Evolutionary conservation across 2,329 filamentous ascomycete genomes (phyloP).

Genomic region (Chaetothyriales sp.): DNA sequence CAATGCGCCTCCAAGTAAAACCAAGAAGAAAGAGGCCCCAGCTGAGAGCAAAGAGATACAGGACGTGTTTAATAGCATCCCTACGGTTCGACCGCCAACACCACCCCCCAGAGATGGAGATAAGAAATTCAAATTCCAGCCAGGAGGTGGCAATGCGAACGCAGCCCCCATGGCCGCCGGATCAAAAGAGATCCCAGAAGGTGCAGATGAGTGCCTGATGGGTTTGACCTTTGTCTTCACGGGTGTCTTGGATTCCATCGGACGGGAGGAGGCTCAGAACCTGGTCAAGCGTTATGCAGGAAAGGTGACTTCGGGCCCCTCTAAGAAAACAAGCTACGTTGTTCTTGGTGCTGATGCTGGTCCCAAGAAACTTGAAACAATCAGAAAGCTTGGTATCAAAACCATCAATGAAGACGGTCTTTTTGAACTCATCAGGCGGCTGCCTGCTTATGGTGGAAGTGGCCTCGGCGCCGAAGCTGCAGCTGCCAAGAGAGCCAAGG

Average conservation of each 20-base stretch:
- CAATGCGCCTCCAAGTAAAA: slow-evolving; percentile 28
- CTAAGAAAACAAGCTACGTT: slow-evolving; percentile 85
- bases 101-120: slow-evolving; percentile 56
- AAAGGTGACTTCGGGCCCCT: slow-evolving; percentile 72
- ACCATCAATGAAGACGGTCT: slow-evolving; percentile 90
- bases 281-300: slow-evolving; percentile 89
- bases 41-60: slow-evolving; percentile 59
- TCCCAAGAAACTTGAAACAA: slow-evolving; percentile 81
- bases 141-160: slow-evolving; percentile 36
- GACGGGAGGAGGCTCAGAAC: slow-evolving; percentile 68
- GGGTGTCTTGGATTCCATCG: slow-evolving; percentile 63
- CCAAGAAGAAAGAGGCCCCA: slow-evolving; percentile 50
- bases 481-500: slow-evolving; percentile 68
- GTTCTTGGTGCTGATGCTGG: slow-evolving; percentile 84
- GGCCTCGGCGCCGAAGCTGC: slow-evolving; percentile 77
- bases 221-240: slow-evolving; percentile 93
- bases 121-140: slow-evolving; percentile 60
- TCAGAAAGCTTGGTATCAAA: slow-evolving; percentile 62
- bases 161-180: slow-evolving; percentile 49
- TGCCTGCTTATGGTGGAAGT: slow-evolving; percentile 75
- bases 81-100: slow-evolving; percentile 65
- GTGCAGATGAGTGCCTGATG: slow-evolving; percentile 74
- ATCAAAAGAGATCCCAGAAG: slow-evolving; percentile 58
- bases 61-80: slow-evolving; percentile 75
- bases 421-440: slow-evolving; percentile 63